These are phyloP conservation scores for Penicillium freii DNA, from an alignment of 2,329 filamentous ascomycete species.

Conservation along the genomic window DNA sequence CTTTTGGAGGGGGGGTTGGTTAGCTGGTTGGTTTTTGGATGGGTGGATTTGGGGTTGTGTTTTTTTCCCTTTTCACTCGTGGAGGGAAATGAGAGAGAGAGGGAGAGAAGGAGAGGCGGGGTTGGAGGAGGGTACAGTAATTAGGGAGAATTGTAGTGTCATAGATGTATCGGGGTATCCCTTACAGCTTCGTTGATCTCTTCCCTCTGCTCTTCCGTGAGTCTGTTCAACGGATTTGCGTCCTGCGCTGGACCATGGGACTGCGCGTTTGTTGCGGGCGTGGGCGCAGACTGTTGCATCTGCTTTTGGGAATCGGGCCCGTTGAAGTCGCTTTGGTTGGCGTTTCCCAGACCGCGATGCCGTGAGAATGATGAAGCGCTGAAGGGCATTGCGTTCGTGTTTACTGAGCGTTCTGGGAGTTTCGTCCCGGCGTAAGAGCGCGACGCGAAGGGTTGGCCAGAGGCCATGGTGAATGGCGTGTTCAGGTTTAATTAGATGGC, in stretches of 20 bases:
- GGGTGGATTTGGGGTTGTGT: neutral
- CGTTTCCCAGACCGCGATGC: constrained; percentile 34
- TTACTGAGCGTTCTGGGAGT: constrained; percentile 50
- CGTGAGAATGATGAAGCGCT: constrained; percentile 46
- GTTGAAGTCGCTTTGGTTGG: constrained; percentile 27
- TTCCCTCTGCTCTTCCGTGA: constrained; percentile 86
- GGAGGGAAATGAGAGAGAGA: neutral
- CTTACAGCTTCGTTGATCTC: constrained; percentile 91
- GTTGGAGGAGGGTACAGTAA: neutral
- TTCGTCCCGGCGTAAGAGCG: constrained; percentile 55
- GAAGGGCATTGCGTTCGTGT: constrained; percentile 45
- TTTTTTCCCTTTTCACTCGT: neutral
- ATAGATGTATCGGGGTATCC: constrained; percentile 18
- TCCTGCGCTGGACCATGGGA: constrained; percentile 46
- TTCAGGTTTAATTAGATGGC: constrained; percentile 2
- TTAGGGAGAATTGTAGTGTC: neutral
- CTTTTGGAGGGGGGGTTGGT: constrained; percentile 45
- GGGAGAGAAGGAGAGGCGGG: too few species aligned
- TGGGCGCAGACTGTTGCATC: constrained; percentile 31
- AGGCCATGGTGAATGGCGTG: constrained; percentile 47
- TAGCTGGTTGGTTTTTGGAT: neutral
- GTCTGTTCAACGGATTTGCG: constrained; percentile 52
- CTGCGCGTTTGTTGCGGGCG: constrained; percentile 39
- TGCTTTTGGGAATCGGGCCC: constrained; percentile 28
- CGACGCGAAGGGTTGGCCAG: constrained; percentile 54